Evolutionary conservation across 345 rosid species (phyloP), one percentile per base, ranked within the genome.

Genomic region (Corymbia maculata): DNA sequence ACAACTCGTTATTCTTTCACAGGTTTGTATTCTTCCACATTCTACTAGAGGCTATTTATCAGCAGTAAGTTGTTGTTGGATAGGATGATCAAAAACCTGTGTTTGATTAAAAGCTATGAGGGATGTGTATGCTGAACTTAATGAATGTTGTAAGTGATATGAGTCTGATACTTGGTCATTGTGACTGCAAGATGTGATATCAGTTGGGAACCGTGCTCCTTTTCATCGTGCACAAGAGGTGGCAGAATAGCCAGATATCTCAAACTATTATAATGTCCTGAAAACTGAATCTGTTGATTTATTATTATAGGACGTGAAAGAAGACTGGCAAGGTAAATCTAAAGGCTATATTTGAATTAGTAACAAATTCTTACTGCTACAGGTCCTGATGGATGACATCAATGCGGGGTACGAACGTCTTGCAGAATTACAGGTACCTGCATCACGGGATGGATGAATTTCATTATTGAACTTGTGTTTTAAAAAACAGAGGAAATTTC

Each of bases 331-430:
- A 51, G 50, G n/a, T 8, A 70, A 70, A 51, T 50, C 26, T 51
- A 44, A 51, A 28, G 45, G 61, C 30, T 85, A 1, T 68, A 30
- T 68, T 75, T 45, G 13, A n/a, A 51, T 87, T 79, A 87, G 52
- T 92, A 88, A 91, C 87, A 55, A 85, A 53, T 13, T 75, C 42
- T 68, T 88, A 90, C 47, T 95, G 92, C 87, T 89, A 87, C 93
- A 96, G 98, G 97, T 97, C 90, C 93, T 95, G 91, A 93, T 94
- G 95, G 98, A 97, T 93, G 98, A 95, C 89, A 94, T 94, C 88
- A 97, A 96, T 92, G 93, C 96, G 11, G 99, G 99, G 85, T 94
- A 94, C 10, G 98, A 96, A 93, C 98, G 98, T 89, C 97, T 96
- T 89, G 95, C 97, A 24, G 98, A 95, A 89, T 87, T 95, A 85